Evolutionary conservation across 2,329 filamentous ascomycete species (phyloP), one percentile per base, ranked within the genome.

Genomic region (Colletotrichum viniferum): DNA sequence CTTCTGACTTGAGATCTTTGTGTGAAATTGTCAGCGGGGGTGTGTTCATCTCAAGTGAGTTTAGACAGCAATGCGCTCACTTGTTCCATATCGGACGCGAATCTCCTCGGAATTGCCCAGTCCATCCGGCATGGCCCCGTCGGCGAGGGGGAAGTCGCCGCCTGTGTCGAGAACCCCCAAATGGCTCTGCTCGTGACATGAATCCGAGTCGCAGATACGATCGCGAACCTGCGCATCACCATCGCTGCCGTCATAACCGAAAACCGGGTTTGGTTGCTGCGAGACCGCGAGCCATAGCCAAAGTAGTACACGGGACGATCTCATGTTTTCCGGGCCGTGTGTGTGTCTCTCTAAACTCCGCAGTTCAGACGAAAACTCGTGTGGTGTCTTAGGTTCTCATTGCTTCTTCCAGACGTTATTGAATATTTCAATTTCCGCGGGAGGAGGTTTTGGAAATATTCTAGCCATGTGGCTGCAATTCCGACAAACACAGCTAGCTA

Each of bases 1-100:
- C 52, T 38, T 65, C 60, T 28, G 74, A 75, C 43, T 60, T 64
- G n/a, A 77, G 64, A 61, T 71, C 74, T 76, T 66, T 36, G 36
- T 48, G 16, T 26, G 16, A 26, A 4, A 16, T 65, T 24, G 65
- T 55, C 13, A 61, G 71, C 30, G 18, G 38, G 21, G 61, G 34
- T 34, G 18, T 7, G n/a, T 62, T 34, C 36, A 26, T 58, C 34
- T 30, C 8, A 65, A 32, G 48, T 24, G 21, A 28, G 6, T 7
- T 30, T 26, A 16, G 43, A 18, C 24, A 24, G 66, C 8, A 12
- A 9, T 43, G 38, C 56, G 9, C 43, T 48, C 52, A 75, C 73
- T 63, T 1, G 73, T 75, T 52, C 69, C 73, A 12, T 68, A 72
- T 26, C 73, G 69, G 34, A 75, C n/a, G 55, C 73, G 73, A n/a